These are phyloP conservation scores for Penicillium dipodomyicola DNA, from an alignment of 495 filamentous ascomycete species.

Conservation along the genomic window DNA sequence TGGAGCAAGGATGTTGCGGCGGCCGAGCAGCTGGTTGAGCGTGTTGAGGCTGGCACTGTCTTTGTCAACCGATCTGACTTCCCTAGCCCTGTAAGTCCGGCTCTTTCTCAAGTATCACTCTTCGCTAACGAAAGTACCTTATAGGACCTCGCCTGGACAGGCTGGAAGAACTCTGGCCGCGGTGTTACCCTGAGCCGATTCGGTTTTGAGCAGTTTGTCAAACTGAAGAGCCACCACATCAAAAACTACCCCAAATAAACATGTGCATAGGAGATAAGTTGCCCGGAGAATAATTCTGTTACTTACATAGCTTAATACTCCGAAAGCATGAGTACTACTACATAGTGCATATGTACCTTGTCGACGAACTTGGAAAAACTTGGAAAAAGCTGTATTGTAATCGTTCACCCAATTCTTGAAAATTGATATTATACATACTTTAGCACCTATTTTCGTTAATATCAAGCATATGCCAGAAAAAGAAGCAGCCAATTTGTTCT, in stretches of 20 bases:
- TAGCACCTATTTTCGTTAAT: too few relatives aligned
- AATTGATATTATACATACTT: too few relatives aligned
- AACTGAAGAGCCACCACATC: slow-evolving; percentile 88
- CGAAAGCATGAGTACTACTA: neutral
- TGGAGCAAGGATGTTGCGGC: slow-evolving; percentile 84
- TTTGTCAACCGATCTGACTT: slow-evolving; percentile 92
- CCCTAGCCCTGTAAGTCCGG: slow-evolving; percentile 72
- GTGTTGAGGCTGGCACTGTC: slow-evolving; percentile 89
- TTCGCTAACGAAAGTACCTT: slow-evolving; percentile 20
- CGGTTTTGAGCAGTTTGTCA: slow-evolving; percentile 91
- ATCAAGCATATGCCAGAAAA: too few relatives aligned
- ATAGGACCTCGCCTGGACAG: slow-evolving; percentile 94
- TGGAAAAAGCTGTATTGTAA: too few relatives aligned
- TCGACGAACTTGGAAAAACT: too few relatives aligned
- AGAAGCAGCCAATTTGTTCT: too few relatives aligned
- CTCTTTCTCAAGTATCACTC: neutral
- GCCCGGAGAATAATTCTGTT: neutral
- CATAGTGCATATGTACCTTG: too few relatives aligned
- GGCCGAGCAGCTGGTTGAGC: slow-evolving; percentile 70
- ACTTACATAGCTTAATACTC: neutral
- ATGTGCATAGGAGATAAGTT: neutral
- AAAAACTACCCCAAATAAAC: slow-evolving; percentile 56
- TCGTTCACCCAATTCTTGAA: too few relatives aligned
- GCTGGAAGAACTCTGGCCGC: slow-evolving; percentile 93
- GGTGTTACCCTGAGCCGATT: slow-evolving; percentile 83